phyloP scores from a whole-genome alignment of 176 grass and related monocot species.

The Carex littledalei region DNA sequence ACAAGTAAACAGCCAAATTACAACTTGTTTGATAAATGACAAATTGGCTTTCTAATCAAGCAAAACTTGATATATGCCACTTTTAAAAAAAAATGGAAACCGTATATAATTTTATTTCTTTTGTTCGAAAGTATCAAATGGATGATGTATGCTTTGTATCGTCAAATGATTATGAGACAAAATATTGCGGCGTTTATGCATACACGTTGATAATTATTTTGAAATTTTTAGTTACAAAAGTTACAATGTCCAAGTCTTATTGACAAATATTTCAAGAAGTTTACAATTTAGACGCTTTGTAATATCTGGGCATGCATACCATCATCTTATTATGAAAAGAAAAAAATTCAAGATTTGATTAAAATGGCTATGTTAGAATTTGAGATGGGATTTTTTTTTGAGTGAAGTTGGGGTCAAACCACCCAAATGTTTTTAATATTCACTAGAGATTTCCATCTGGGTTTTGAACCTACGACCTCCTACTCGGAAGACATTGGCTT shows the following conservation, averaged over 20 bases:
- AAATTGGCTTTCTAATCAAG: neutral
- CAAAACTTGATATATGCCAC: neutral
- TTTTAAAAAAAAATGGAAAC: neutral
- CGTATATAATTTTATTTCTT: neutral
- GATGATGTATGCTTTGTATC: neutral
- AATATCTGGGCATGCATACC: neutral
- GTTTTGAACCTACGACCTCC: too few species aligned
- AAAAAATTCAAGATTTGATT: neutral
- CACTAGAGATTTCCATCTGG: too few species aligned
- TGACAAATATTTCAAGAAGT: neutral
- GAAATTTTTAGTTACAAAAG: neutral
- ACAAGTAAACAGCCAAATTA: neutral
- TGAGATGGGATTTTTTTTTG: too few species aligned
- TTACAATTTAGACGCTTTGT: neutral
- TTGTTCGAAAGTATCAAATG: neutral
- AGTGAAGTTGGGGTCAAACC: too few species aligned
- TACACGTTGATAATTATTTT: neutral
- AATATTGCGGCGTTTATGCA: neutral
- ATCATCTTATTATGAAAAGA: neutral
- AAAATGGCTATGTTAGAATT: neutral
- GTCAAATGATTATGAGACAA: neutral
- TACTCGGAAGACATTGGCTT: too few species aligned
- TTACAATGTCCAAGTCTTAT: neutral
- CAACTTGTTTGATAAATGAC: neutral
- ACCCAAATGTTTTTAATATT: too few species aligned